Evolutionary conservation across 768 basidiomycete species (phyloP).

Genomic region (Coprinellus micaceus): DNA sequence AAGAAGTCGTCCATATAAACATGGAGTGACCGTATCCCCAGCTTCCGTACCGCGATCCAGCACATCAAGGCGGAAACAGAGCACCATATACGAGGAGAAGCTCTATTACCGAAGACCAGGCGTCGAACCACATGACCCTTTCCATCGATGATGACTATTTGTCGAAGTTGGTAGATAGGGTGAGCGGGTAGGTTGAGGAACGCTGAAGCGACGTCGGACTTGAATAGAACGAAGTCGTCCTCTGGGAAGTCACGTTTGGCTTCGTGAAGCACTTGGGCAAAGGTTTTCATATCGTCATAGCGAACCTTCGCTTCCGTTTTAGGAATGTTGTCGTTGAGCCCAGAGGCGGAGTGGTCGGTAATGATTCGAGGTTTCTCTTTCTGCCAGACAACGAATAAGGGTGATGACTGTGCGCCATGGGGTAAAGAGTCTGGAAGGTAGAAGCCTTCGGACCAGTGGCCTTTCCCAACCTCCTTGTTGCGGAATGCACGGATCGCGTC

Average conservation of each 20-base stretch:
- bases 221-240: conserved; percentile 24
- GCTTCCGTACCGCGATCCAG: conserved; percentile 22
- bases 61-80: conserved; percentile 23
- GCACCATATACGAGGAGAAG: conserved; percentile 24
- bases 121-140: conserved; percentile 22
- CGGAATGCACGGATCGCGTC: conserved; percentile 13
- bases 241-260: conserved; percentile 20
- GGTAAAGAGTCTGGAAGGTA: background rate
- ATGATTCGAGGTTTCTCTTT: conserved; percentile 18
- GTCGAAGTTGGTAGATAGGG: conserved; percentile 31
- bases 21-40: conserved; percentile 18
- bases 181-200: conserved; percentile 30
- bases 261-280: background rate
- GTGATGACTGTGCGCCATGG: conserved; percentile 16
- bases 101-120: conserved; percentile 25
- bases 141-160: conserved; percentile 25
- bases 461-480: conserved; percentile 2
- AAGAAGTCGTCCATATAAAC: conserved; percentile 30
- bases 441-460: conserved; percentile 8
- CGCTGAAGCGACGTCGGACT: conserved; percentile 26
- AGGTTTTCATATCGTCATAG: conserved; percentile 8
- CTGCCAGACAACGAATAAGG: conserved; percentile 19
- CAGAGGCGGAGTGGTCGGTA: conserved; percentile 20
- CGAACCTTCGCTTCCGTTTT: conserved; percentile 2
- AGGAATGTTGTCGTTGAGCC: conserved; percentile 11